phyloP scores from a whole-genome alignment of 2,329 filamentous ascomycete species.

The Colletotrichum eleusines region DNA sequence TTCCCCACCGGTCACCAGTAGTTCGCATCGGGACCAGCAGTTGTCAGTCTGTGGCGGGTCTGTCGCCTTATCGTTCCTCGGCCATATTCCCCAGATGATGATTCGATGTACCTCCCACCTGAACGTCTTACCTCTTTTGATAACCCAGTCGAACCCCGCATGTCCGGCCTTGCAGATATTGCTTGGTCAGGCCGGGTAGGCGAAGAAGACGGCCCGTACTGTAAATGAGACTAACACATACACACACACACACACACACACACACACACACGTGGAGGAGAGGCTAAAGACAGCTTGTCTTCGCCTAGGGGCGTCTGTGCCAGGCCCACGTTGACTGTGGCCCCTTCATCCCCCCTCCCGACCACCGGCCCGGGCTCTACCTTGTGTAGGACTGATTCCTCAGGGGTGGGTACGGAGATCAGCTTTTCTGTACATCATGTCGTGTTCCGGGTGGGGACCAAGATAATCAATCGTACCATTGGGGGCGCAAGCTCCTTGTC shows the following conservation, averaged over 20 bases:
- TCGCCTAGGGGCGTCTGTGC: neutral
- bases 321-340: neutral
- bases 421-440: neutral
- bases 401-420: slow-evolving; percentile 8
- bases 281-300: neutral
- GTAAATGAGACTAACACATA: neutral
- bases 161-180: neutral
- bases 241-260: too few species aligned
- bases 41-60: neutral
- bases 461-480: slow-evolving; percentile 13
- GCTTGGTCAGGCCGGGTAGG: neutral
- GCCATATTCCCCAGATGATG: neutral
- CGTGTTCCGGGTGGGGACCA: neutral
- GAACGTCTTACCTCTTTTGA: neutral
- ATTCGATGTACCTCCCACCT: neutral
- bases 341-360: neutral
- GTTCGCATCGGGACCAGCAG: neutral
- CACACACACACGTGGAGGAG: neutral
- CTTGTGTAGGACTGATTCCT: slow-evolving; percentile 4
- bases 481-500: neutral
- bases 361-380: slow-evolving; percentile 10
- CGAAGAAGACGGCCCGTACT: neutral
- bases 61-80: neutral
- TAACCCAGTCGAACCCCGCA: neutral
- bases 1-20: neutral